These are phyloP conservation scores for Wilhelminamyces savonicus DNA, from an alignment of 805 yeast species.

Conservation along the genomic window DNA sequence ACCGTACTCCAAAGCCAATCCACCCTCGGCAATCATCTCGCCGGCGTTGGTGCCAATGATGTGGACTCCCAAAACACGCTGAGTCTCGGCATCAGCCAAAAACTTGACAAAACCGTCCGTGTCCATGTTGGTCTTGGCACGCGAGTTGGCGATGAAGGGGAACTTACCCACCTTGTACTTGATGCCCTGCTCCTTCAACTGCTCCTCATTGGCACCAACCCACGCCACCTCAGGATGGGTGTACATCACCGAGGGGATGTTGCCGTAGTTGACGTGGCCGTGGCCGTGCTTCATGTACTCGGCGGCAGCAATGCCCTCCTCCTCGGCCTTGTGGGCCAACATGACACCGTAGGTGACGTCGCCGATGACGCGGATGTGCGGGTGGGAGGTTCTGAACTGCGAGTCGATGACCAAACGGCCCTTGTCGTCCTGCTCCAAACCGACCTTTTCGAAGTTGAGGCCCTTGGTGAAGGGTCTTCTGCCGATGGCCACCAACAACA, in stretches of 20 bases:
- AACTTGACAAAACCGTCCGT: constrained; percentile 97
- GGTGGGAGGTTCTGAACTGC: constrained; percentile 85
- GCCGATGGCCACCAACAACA: constrained; percentile 93
- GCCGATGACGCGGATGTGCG: constrained; percentile 95
- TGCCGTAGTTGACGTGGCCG: constrained; percentile 97
- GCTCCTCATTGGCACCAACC: constrained; percentile 96
- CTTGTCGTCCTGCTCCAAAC: constrained; percentile 83
- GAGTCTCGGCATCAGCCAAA: constrained; percentile 94
- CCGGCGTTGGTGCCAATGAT: constrained; percentile 98
- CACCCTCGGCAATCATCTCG: constrained; percentile 99
- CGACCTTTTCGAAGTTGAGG: constrained; percentile 80
- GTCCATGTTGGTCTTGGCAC: constrained; percentile 97
- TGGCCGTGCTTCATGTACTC: constrained; percentile 90
- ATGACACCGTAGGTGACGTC: constrained; percentile 98
- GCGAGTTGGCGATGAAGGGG: constrained; percentile 98
- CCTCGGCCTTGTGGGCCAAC: constrained; percentile 99
- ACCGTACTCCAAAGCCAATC: constrained; percentile 96
- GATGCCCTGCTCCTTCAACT: constrained; percentile 87
- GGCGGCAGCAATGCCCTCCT: constrained; percentile 98
- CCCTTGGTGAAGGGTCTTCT: constrained; percentile 96
- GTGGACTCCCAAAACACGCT: constrained; percentile 93
- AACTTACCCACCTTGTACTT: constrained; percentile 92
- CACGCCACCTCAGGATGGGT: constrained; percentile 99
- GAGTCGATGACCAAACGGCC: constrained; percentile 94
- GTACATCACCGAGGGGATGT: constrained; percentile 98